Percentiles rank a stretch among this genome's conserved stretches.
These are phyloP conservation scores for Fusarium miscanthi DNA, from an alignment of 2,329 filamentous ascomycete species.

Conservation along the genomic window DNA sequence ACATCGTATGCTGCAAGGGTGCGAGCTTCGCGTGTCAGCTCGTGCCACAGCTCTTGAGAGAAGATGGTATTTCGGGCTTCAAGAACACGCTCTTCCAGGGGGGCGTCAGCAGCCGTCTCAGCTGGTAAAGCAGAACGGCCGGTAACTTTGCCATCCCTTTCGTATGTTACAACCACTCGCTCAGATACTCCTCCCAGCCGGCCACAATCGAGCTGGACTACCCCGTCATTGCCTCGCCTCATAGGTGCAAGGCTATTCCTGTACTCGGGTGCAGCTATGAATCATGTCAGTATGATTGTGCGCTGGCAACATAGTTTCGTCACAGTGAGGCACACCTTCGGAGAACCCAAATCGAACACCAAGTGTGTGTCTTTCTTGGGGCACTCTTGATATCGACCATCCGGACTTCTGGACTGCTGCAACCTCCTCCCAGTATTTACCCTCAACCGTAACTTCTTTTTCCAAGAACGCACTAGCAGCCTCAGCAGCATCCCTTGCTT, in stretches of 20 bases:
- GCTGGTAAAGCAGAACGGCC: slow-evolving; percentile 67
- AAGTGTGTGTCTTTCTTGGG: slow-evolving; percentile 77
- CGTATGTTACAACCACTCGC: slow-evolving; percentile 75
- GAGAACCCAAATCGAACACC: slow-evolving; percentile 91
- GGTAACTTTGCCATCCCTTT: slow-evolving; percentile 65
- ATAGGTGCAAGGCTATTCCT: slow-evolving; percentile 82
- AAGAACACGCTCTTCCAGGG: slow-evolving; percentile 74
- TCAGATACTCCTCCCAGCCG: slow-evolving; percentile 62
- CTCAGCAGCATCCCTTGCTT: slow-evolving; percentile 78
- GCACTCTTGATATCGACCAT: slow-evolving; percentile 86
- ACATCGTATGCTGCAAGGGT: slow-evolving; percentile 78
- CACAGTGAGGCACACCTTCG: slow-evolving; percentile 65
- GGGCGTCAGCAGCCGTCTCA: slow-evolving; percentile 63
- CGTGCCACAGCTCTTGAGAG: slow-evolving; percentile 89
- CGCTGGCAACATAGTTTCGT: background rate
- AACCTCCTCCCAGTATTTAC: slow-evolving; percentile 89
- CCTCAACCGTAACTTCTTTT: slow-evolving; percentile 81
- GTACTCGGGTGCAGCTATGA: slow-evolving; percentile 65
- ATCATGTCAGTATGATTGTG: slow-evolving; percentile 42
- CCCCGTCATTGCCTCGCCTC: slow-evolving; percentile 78
- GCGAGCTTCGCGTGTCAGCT: slow-evolving; percentile 85
- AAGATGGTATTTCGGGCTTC: slow-evolving; percentile 83
- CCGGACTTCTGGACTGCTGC: slow-evolving; percentile 83
- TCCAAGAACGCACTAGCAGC: slow-evolving; percentile 78
- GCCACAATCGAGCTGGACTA: slow-evolving; percentile 77